phyloP scores from a whole-genome alignment of 73 alveolate species.

The Urostyla sp. region DNA sequence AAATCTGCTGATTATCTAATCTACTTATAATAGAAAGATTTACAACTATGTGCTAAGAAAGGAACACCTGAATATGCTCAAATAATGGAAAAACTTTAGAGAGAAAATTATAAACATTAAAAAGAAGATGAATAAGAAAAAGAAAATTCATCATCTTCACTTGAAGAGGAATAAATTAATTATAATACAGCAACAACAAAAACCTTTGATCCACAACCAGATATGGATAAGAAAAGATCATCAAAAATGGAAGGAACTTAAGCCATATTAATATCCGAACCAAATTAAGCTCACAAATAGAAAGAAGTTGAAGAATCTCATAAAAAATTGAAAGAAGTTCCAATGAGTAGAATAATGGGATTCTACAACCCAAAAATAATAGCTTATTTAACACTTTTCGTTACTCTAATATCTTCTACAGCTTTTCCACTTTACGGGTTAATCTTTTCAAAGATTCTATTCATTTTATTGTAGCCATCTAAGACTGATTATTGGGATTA shows the following conservation, averaged over 20 bases:
- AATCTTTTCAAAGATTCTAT: background rate
- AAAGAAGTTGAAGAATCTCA: background rate
- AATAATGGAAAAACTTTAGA: background rate
- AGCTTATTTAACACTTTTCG: background rate
- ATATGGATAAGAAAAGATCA: background rate
- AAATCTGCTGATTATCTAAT: constrained; percentile 22
- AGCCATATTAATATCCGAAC: background rate
- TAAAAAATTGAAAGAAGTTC: background rate
- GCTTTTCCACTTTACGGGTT: constrained; percentile 16
- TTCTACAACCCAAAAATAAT: constrained; percentile 13
- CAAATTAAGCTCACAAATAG: background rate
- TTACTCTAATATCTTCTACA: background rate
- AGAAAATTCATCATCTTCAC: background rate
- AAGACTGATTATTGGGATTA: background rate
- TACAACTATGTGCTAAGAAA: background rate
- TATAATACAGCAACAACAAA: background rate
- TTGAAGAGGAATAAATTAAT: too few species aligned
- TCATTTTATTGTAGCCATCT: background rate
- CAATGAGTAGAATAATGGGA: background rate
- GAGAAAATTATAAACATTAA: constrained; percentile 9
- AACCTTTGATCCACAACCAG: background rate
- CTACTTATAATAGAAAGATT: background rate
- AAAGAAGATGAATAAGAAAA: background rate
- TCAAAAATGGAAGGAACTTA: background rate
- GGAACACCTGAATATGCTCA: constrained; percentile 9